These are phyloP conservation scores for Spizellomyces punctatus DNA, from an alignment of 192 early-diverging fungal species.

Conservation along the genomic window DNA sequence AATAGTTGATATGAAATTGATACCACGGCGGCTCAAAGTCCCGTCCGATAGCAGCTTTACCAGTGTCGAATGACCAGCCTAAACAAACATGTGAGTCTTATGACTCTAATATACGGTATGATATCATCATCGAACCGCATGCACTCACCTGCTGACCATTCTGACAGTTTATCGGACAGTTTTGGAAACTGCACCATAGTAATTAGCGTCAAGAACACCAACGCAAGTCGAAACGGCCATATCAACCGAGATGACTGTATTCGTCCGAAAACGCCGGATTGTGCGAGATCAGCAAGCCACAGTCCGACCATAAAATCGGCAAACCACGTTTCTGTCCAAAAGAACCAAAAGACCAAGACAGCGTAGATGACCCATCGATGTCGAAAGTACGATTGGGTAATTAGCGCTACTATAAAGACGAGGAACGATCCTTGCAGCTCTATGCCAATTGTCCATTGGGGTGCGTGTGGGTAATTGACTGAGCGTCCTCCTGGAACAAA, in stretches of 20 bases:
- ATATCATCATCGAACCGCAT: too few species aligned
- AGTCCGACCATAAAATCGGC: constrained; percentile 13
- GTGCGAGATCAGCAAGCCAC: constrained; percentile 12
- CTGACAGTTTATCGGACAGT: too few species aligned
- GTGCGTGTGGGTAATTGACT: background rate
- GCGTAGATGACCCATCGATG: constrained; percentile 10
- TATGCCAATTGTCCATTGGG: constrained; percentile 10
- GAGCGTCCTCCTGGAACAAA: constrained; percentile 5
- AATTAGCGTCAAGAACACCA: background rate
- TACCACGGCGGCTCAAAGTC: background rate
- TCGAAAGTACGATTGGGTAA: constrained; percentile 1
- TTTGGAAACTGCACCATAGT: background rate
- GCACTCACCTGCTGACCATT: too few species aligned
- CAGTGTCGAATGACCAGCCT: background rate
- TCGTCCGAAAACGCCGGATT: background rate
- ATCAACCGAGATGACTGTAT: background rate
- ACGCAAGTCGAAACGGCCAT: background rate
- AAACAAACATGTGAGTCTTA: background rate
- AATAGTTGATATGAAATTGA: constrained; percentile 6
- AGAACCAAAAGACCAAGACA: constrained; percentile 14
- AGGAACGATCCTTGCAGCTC: constrained; percentile 19
- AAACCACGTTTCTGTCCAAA: constrained; percentile 12
- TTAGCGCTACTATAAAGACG: constrained; percentile 14
- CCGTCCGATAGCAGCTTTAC: background rate
- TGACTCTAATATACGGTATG: too few species aligned